Evolutionary conservation across 495 filamentous ascomycete species (phyloP).

Genomic region (Trichocladium antarcticum): DNA sequence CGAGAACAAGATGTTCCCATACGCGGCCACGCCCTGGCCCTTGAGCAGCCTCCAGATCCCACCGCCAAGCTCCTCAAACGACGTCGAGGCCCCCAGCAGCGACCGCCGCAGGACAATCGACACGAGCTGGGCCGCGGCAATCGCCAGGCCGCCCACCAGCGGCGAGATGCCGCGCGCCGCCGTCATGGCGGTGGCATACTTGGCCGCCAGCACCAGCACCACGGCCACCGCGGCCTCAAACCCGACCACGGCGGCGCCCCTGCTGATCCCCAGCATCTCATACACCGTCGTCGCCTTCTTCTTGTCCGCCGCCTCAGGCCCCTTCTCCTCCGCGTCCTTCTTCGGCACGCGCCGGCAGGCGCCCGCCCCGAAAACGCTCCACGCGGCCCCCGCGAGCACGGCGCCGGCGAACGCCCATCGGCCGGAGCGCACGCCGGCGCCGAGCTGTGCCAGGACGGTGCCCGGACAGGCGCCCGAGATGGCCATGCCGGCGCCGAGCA

Average conservation of each 20-base stretch:
- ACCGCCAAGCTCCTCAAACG: slow-evolving; percentile 42
- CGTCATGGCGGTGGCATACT: slow-evolving; percentile 15
- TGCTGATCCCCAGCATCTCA: slow-evolving; percentile 21
- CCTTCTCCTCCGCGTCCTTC: not conserved
- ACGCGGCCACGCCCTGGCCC: slow-evolving; percentile 14
- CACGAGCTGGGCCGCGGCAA: slow-evolving; percentile 39
- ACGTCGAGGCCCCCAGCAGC: slow-evolving; percentile 42
- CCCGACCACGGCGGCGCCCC: slow-evolving; percentile 13
- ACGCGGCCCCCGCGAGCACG: slow-evolving; percentile 35
- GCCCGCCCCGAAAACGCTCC: slow-evolving; percentile 21
- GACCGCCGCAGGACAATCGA: slow-evolving; percentile 32
- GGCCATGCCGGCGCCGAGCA: slow-evolving; percentile 46
- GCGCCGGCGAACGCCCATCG: slow-evolving; percentile 33
- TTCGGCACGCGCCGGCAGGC: not conserved
- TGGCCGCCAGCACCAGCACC: slow-evolving; percentile 19
- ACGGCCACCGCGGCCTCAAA: slow-evolving; percentile 27
- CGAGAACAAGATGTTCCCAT: slow-evolving; percentile 34
- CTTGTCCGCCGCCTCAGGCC: not conserved
- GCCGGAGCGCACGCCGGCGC: slow-evolving; percentile 36
- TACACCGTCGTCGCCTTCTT: not conserved
- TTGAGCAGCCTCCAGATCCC: slow-evolving; percentile 31
- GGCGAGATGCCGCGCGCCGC: slow-evolving; percentile 27
- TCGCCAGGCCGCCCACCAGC: slow-evolving; percentile 37
- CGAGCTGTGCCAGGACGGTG: slow-evolving; percentile 44
- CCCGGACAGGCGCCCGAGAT: slow-evolving; percentile 48